Base-by-base conservation (phyloP, 805 yeast genomes). In the Pichia nanzhaoensis region DNA sequence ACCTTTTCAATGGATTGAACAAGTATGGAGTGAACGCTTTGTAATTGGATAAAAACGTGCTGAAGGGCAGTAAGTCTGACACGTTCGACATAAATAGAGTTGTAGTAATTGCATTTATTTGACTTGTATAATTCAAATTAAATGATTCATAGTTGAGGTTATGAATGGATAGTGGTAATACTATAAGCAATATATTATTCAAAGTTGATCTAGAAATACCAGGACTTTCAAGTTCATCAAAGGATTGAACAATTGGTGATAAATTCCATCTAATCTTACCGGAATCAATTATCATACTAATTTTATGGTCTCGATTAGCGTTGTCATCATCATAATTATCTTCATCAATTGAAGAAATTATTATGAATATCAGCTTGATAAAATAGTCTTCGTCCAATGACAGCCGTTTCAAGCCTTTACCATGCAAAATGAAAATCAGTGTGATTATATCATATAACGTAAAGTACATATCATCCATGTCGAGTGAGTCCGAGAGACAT, bases 1-100 rank as follows among this genome's bases (percentile, higher is more conserved):
- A 44, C n/a, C 57, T 56, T 4, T 69, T 66, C 9, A 80, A 53
- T 0, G 81, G 76, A 0, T 53, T 47, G 4, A 80, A 62, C 7
- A 78, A 34, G 41, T 67, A 56, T 0, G 82, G 80, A 40, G 69
- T 63, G 3, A 69, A 59, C 0, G 30, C 14, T 4, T 19, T 14
- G 5, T 41, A 42, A 7, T 18, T 33, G 13, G 13, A 4, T 6
- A 34, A 12, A 14, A 47, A 47, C 16, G n/a, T 21, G 13, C 37
- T 24, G 31, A 37, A 49, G 4, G 24, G 4, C 12, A 27, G 10
- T 24, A 10, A 24, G 10, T 24, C 28, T 24, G 28, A 24, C 10
- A 10, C 6, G 10, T 24, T 24, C 10, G 28, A 24, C 7, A 38
- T 14, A 31, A n/a, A 40, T 8, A 30, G 16, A 6, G 39, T 37